These are phyloP conservation scores for Cytospora paraplurivora DNA, from an alignment of 2,329 filamentous ascomycete species.

Conservation along the genomic window DNA sequence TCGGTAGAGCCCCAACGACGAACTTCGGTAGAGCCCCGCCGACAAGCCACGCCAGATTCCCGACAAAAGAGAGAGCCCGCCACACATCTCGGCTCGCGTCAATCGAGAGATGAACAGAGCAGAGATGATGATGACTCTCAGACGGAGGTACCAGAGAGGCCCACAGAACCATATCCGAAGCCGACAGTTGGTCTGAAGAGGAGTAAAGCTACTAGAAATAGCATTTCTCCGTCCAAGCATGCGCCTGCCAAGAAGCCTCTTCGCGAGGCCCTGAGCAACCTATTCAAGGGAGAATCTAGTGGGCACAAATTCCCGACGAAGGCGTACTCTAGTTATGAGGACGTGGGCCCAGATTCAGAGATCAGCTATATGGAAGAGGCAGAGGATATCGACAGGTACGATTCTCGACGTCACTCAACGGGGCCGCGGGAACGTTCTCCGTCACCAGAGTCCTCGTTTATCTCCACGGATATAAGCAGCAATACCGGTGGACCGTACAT, in stretches of 20 bases:
- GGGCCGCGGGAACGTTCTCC: slow-evolving; percentile 38
- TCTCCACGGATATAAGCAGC: slow-evolving; percentile 30
- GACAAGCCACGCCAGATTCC: slow-evolving; percentile 33
- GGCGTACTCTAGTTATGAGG: slow-evolving; percentile 52
- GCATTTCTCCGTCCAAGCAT: slow-evolving; percentile 52
- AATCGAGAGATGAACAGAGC: background rate
- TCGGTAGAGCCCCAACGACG: no score
- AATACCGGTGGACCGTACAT: slow-evolving; percentile 33
- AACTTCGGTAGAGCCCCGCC: slow-evolving; percentile 26
- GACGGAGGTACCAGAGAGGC: slow-evolving; percentile 14
- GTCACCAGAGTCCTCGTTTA: slow-evolving; percentile 37
- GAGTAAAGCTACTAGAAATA: slow-evolving; percentile 56
- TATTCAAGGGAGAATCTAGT: slow-evolving; percentile 63
- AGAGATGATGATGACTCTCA: slow-evolving; percentile 21
- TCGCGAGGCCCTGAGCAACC: slow-evolving; percentile 61
- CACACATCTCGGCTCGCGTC: background rate
- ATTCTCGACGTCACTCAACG: slow-evolving; percentile 37
- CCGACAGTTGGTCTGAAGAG: slow-evolving; percentile 50
- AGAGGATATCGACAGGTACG: slow-evolving; percentile 33
- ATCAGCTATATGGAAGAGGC: slow-evolving; percentile 29
- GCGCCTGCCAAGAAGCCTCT: slow-evolving; percentile 51
- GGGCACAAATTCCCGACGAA: slow-evolving; percentile 48
- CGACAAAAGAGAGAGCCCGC: slow-evolving; percentile 30
- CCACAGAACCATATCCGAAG: background rate
- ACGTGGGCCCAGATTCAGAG: slow-evolving; percentile 37